These are phyloP conservation scores for Cladophialophora yegresii DNA, from an alignment of 2,329 filamentous ascomycete species.

Conservation along the genomic window DNA sequence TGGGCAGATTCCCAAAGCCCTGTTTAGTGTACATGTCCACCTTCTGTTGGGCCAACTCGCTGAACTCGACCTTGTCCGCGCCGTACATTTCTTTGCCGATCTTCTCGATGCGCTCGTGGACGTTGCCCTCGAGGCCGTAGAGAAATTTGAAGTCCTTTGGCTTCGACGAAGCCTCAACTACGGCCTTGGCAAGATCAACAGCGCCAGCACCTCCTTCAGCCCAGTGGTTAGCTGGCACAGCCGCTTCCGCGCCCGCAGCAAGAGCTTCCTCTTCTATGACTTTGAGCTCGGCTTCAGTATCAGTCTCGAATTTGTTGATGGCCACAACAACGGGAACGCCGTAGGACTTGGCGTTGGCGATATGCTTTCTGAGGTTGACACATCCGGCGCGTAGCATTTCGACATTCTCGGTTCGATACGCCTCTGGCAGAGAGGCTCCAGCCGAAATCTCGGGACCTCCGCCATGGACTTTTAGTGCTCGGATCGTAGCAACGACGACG, in stretches of 20 bases:
- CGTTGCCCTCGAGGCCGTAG: constrained; percentile 74
- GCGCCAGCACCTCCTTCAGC: constrained; percentile 91
- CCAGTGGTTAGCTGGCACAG: constrained; percentile 94
- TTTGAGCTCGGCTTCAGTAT: constrained; percentile 87
- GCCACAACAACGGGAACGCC: constrained; percentile 94
- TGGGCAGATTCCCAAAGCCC: constrained; percentile 88
- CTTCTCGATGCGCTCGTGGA: constrained; percentile 85
- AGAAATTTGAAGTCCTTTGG: constrained; percentile 85
- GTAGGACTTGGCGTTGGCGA: constrained; percentile 82
- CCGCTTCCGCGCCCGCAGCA: constrained; percentile 88
- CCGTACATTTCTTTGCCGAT: constrained; percentile 96
- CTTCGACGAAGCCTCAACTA: constrained; percentile 79
- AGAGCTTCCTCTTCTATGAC: constrained; percentile 89
- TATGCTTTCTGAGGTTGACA: constrained; percentile 93
- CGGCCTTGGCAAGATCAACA: constrained; percentile 80
- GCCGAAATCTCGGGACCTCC: constrained; percentile 92
- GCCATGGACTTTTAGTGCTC: constrained; percentile 94
- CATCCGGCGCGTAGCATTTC: constrained; percentile 88
- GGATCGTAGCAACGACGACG: constrained; percentile 91
- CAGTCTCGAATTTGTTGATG: constrained; percentile 94
- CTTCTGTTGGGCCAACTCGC: constrained; percentile 91
- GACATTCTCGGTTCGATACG: constrained; percentile 91
- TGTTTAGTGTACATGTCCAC: constrained; percentile 92
- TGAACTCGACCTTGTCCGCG: constrained; percentile 84
- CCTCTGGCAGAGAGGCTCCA: constrained; percentile 78